Conservation (phyloP, 495 filamentous ascomycete genomes). For the Tuber indicum region DNA sequence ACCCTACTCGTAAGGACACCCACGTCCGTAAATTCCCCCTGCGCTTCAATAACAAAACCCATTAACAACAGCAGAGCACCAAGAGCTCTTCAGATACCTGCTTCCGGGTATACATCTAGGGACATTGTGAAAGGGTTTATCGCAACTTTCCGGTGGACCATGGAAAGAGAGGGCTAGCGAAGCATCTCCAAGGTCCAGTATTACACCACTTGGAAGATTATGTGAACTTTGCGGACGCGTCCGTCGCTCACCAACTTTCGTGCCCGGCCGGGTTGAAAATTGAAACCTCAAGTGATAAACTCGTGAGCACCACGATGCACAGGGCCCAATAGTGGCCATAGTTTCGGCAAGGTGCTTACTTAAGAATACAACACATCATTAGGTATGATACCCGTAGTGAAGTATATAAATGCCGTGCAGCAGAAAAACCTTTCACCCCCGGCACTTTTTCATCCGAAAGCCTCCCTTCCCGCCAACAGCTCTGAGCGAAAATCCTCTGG, state of each 20-base stretch:
- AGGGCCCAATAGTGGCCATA: not conserved
- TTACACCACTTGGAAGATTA: not conserved
- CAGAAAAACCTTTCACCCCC: not conserved
- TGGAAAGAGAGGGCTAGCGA: not conserved
- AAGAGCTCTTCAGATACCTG: not conserved
- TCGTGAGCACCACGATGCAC: not conserved
- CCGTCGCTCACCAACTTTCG: not conserved
- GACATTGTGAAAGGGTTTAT: not conserved
- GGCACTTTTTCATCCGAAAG: not conserved
- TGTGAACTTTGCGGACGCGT: not conserved
- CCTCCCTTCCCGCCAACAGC: not conserved
- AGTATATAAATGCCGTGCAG: not conserved
- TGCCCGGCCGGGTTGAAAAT: not conserved
- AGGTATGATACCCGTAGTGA: not conserved
- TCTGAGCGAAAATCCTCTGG: not conserved
- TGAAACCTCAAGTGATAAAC: not conserved
- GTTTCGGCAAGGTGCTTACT: not conserved
- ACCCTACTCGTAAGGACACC: too few species aligned
- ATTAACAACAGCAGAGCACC: not conserved
- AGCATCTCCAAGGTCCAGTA: not conserved
- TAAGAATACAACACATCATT: not conserved
- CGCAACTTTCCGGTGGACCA: not conserved
- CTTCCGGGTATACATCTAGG: not conserved
- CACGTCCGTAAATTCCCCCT: not conserved
- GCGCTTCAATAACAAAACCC: not conserved